Conservation (phyloP, 805 yeast species). For the Jamesozyma rosinii region DNA sequence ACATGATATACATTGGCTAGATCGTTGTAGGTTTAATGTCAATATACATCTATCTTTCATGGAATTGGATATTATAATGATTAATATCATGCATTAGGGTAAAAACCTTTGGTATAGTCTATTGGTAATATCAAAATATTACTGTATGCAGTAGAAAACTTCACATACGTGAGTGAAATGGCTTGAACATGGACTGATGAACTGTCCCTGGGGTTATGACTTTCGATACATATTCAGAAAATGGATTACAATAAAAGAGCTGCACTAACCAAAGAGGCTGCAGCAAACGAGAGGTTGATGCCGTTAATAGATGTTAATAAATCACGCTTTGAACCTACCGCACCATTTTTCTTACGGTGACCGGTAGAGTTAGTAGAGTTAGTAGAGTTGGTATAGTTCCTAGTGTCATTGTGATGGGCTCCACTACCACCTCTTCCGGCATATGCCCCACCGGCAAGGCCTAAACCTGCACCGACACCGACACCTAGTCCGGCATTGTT, state of each 20-base stretch:
- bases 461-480: slow-evolving; percentile 2
- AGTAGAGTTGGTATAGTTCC: neutral
- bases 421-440: slow-evolving; percentile 4
- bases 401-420: neutral
- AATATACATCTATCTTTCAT: too few relatives aligned
- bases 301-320: neutral
- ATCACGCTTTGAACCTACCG: neutral
- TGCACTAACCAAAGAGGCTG: slow-evolving; percentile 1
- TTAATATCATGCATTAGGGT: too few relatives aligned
- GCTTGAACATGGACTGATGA: too few relatives aligned
- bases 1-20: too few relatives aligned
- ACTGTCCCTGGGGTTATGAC: neutral
- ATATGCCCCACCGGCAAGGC: slow-evolving; percentile 4
- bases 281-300: neutral
- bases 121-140: too few relatives aligned
- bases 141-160: too few relatives aligned
- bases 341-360: neutral
- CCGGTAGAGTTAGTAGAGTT: neutral
- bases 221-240: too few relatives aligned
- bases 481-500: neutral
- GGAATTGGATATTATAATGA: too few relatives aligned
- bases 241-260: neutral
- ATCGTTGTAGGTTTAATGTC: too few relatives aligned
- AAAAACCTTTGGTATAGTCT: too few relatives aligned
- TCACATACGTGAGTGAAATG: too few relatives aligned